Evolutionary conservation across 768 basidiomycete species (phyloP), one percentile per base, ranked within the genome.

Genomic region (Collybia sp.): DNA sequence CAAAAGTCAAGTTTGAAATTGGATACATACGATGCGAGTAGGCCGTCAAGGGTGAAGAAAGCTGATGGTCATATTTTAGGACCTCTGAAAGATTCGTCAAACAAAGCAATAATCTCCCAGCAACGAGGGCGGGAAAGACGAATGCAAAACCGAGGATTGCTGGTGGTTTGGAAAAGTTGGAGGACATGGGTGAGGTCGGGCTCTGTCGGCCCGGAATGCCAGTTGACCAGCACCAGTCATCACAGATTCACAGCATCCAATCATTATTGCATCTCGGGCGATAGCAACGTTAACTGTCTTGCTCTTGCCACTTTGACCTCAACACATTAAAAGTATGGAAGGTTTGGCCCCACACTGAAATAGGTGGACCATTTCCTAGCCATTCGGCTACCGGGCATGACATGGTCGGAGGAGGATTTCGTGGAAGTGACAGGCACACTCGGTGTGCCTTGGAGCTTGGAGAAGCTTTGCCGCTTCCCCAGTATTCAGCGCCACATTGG

Each of bases 41-140:
- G 8, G 88, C 83, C 4, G 89, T 91, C 58, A 94, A 57, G 0
- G 92, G 88, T 6, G 91, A 89, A 0, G 85, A 79, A 13, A 96
- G 69, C 57, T 89, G 85, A 38, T 84, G 85, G 54, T 92, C 79
- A 54, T 85, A 70, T 52, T 77, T 76, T 8, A 94, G 66, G 6
- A 67, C 54, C 16, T 68, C 67, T 8, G 76, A 73, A 2, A 84
- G 54, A 10, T 74, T 70, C 2, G 76, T 67, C 11, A 75, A 64
- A 0, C 79, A 72, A 37, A 90, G 67, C 13, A 77, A 60, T 18
- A 85, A 58, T 50, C 85, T 70, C 32, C 69, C 65, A 19, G 61
- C 67, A 32, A 73, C 69, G 30, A 86, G 64, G 12, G 63, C 56
- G 13, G 66, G 63, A 44, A 80, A 70, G 32, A 61, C 3, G 25